Percentiles rank a stretch among this genome's conserved stretches.
phyloP scores from a whole-genome alignment of 805 yeast genomes.

The Wickerhamiella bombiphila region DNA sequence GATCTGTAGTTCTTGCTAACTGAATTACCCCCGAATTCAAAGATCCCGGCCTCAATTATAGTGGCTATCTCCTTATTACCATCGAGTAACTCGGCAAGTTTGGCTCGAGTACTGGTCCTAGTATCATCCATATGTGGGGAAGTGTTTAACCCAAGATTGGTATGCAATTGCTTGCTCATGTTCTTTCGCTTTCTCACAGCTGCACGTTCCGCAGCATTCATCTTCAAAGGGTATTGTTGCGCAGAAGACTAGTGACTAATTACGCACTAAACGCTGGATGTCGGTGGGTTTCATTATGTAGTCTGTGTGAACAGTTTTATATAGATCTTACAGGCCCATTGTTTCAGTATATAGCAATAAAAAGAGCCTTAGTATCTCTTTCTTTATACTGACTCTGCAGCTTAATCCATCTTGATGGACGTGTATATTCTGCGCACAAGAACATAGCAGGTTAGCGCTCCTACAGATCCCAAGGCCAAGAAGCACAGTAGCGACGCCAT shows the following conservation, averaged over 20 bases:
- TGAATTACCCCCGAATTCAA: conserved; percentile 5
- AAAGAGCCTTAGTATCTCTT: too few relatives aligned
- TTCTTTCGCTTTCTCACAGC: conserved; percentile 9
- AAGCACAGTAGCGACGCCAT: conserved; percentile 59
- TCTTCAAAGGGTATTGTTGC: too few relatives aligned
- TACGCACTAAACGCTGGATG: too few relatives aligned
- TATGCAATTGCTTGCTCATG: conserved; percentile 1
- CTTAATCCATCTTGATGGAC: conserved; percentile 70
- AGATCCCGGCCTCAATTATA: conserved; percentile 18
- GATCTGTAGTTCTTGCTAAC: conserved; percentile 18
- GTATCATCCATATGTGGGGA: conserved; percentile 7
- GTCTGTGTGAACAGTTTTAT: too few relatives aligned
- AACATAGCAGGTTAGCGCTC: conserved; percentile 58
- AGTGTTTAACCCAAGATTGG: neutral
- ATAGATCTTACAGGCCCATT: too few relatives aligned
- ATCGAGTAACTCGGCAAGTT: conserved; percentile 9
- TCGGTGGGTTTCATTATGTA: too few relatives aligned
- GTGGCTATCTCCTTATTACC: conserved; percentile 10
- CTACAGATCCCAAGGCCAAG: conserved; percentile 76
- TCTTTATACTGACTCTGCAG: too few relatives aligned
- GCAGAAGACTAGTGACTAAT: too few relatives aligned
- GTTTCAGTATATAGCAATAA: too few relatives aligned
- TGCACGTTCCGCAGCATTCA: conserved; percentile 9
- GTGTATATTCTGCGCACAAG: conserved; percentile 70
- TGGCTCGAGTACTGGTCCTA: conserved; percentile 12